phyloP scores from a whole-genome alignment of 768 basidiomycete species.

The Chalciporus piperatus region DNA sequence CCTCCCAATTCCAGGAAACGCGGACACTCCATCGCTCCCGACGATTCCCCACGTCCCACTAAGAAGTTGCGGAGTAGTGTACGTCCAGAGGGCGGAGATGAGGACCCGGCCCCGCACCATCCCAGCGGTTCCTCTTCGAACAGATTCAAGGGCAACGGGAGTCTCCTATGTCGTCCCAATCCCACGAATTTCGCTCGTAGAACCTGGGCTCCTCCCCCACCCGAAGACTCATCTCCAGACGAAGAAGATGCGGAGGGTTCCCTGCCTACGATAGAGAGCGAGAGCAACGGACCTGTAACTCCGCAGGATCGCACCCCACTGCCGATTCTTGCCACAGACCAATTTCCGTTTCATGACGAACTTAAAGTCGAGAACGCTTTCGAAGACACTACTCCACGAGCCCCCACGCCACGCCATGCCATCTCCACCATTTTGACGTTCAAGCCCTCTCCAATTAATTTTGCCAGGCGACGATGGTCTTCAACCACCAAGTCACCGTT shows the following conservation, averaged over 20 bases:
- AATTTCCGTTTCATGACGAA: conserved; percentile 22
- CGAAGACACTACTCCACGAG: conserved; percentile 22
- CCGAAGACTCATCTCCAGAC: conserved; percentile 35
- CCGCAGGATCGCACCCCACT: conserved; percentile 51
- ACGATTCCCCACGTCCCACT: conserved; percentile 24
- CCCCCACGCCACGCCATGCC: conserved; percentile 22
- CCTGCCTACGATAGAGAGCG: conserved; percentile 43
- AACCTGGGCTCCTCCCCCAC: conserved; percentile 48
- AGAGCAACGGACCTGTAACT: conserved; percentile 50
- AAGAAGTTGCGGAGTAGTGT: conserved; percentile 25
- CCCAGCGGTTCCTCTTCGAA: conserved; percentile 23
- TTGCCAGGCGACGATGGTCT: conserved; percentile 61
- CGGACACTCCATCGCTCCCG: conserved; percentile 14
- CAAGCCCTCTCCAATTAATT: conserved; percentile 63
- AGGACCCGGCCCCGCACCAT: conserved; percentile 26
- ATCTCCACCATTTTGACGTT: conserved; percentile 46
- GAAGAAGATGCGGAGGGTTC: conserved; percentile 31
- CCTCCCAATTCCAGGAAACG: conserved; percentile 22
- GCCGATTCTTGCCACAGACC: conserved; percentile 36
- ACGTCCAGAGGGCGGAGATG: conserved; percentile 25
- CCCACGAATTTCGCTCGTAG: conserved; percentile 58
- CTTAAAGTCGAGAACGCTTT: conserved; percentile 16
- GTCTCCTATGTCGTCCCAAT: conserved; percentile 56
- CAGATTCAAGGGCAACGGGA: conserved; percentile 38
- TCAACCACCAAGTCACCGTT: conserved; percentile 37